Conservation (phyloP, 805 yeast species). For the Ogataea trehaloabstinens region DNA sequence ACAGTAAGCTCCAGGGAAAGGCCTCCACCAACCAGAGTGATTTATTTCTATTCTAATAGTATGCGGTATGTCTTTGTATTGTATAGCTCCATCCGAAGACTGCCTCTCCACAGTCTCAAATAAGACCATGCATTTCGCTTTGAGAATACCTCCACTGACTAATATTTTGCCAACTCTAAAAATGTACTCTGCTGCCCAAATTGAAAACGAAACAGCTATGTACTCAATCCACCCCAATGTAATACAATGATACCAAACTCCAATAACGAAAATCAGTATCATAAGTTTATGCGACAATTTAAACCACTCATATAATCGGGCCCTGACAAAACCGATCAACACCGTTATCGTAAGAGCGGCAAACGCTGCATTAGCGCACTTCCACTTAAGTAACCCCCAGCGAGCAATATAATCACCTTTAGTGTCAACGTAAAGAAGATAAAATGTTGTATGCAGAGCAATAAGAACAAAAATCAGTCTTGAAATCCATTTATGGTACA, state of each 20-base stretch:
- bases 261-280: constrained; percentile 40
- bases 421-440: constrained; percentile 35
- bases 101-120: constrained; percentile 14
- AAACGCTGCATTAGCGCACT: constrained; percentile 41
- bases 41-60: constrained; percentile 49
- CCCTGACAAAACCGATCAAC: constrained; percentile 34
- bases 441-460: constrained; percentile 38
- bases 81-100: constrained; percentile 1
- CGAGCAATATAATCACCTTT: constrained; percentile 35
- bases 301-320: constrained; percentile 43
- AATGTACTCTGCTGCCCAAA: constrained; percentile 71
- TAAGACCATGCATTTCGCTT: constrained; percentile 42
- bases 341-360: constrained; percentile 28
- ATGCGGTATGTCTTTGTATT: constrained; percentile 26
- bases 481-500: constrained; percentile 41
- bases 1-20: constrained; percentile 61
- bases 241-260: constrained; percentile 46
- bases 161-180: constrained; percentile 53
- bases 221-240: constrained; percentile 51
- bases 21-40: constrained; percentile 53
- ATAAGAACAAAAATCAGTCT: constrained; percentile 38
- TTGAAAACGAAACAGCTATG: constrained; percentile 51
- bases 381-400: constrained; percentile 41
- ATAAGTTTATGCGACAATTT: constrained; percentile 42
- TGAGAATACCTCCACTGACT: constrained; percentile 57